Conservation (phyloP, 331 rosid genomes). For the Pyrus hybrid region DNA sequence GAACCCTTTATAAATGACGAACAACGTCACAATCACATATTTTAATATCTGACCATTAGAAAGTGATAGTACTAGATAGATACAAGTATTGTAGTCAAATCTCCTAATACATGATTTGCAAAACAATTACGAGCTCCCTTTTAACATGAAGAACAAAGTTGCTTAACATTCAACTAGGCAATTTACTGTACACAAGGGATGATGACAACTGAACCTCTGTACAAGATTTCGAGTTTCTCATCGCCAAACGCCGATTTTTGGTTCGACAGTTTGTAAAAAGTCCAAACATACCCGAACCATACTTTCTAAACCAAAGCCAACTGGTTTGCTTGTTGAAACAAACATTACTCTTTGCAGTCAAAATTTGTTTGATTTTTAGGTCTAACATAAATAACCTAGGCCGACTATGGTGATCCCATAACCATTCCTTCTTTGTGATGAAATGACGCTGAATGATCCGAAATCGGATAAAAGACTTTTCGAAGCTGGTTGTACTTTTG, state of each 20-base stretch:
- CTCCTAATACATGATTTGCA: too few relatives aligned
- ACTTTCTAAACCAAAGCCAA: neutral
- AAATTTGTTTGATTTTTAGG: neutral
- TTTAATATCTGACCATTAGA: too few relatives aligned
- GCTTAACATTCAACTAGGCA: neutral
- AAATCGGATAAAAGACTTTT: constrained; percentile 36
- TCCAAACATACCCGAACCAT: neutral
- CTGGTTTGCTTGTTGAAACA: neutral
- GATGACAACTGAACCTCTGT: neutral
- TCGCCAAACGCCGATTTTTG: too few relatives aligned
- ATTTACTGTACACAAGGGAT: neutral
- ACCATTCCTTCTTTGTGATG: neutral
- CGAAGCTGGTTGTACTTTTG: constrained; percentile 35
- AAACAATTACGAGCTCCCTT: too few relatives aligned
- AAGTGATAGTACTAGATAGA: too few relatives aligned
- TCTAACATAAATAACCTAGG: neutral
- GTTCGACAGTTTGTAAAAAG: neutral
- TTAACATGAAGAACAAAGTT: neutral
- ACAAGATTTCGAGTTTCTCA: neutral
- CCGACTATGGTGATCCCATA: neutral
- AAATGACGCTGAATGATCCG: neutral
- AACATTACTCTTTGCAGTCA: neutral
- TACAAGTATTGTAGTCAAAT: too few relatives aligned
- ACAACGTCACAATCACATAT: too few relatives aligned
- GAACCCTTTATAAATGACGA: too few relatives aligned